Percentiles rank a stretch among this genome's conserved stretches.
Conservation (phyloP, 2,329 filamentous ascomycete genomes). For the Fusarium heterosporum region DNA sequence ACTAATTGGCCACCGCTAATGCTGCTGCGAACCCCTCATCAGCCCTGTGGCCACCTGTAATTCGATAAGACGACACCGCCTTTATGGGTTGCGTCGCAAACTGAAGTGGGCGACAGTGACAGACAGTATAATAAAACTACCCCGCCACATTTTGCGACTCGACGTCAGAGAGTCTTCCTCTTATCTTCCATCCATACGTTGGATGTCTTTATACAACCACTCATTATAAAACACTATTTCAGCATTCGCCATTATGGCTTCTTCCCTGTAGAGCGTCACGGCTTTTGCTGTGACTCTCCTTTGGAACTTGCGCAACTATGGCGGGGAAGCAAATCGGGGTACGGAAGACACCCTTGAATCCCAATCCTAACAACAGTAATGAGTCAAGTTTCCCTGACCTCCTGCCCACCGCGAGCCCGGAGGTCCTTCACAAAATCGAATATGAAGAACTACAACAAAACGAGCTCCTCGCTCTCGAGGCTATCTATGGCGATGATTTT, state of each 20-base stretch:
- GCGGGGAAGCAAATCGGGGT: slow-evolving; percentile 62
- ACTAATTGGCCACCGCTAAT: slow-evolving; percentile 36
- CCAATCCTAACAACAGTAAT: slow-evolving; percentile 55
- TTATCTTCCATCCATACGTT: slow-evolving; percentile 36
- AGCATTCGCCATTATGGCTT: slow-evolving; percentile 56
- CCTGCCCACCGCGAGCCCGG: slow-evolving; percentile 55
- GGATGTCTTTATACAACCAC: slow-evolving; percentile 32
- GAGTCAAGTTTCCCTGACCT: slow-evolving; percentile 66
- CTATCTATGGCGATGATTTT: slow-evolving; percentile 93
- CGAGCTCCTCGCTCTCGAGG: slow-evolving; percentile 85
- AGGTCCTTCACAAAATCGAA: slow-evolving; percentile 63
- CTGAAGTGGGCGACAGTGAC: slow-evolving; percentile 15
- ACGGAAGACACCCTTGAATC: slow-evolving; percentile 62
- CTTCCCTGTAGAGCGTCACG: slow-evolving; percentile 61
- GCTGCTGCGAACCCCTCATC: slow-evolving; percentile 41
- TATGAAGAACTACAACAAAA: slow-evolving; percentile 89
- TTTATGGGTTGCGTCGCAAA: slow-evolving; percentile 25
- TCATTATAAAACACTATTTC: slow-evolving; percentile 19
- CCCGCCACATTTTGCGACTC: slow-evolving; percentile 40
- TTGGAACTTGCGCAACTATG: slow-evolving; percentile 57
- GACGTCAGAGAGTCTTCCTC: slow-evolving; percentile 41
- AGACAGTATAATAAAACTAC: slow-evolving; percentile 35
- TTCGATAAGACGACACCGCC: slow-evolving; percentile 45
- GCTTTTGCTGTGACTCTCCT: slow-evolving; percentile 65
- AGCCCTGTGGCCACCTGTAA: slow-evolving; percentile 43